Conservation (phyloP, 176 grass and related monocot species). For the Ensete glaucum region DNA sequence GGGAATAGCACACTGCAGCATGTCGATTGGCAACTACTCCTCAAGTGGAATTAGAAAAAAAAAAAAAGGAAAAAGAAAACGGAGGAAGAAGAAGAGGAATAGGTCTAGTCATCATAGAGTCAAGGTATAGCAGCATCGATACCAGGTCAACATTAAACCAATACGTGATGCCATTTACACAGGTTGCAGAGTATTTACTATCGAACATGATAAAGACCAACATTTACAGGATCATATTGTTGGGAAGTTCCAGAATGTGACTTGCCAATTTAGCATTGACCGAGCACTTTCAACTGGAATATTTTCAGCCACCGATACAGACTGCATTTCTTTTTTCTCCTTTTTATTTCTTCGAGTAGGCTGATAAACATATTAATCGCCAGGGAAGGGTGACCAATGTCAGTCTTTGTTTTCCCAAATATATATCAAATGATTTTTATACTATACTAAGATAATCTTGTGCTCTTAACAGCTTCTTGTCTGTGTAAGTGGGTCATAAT, state of each 20-base stretch:
- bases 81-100: not conserved
- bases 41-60: not conserved
- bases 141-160: not conserved
- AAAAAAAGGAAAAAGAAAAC: not conserved
- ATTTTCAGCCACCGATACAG: not conserved
- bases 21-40: not conserved
- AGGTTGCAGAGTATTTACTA: not conserved
- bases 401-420: not conserved
- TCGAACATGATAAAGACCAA: no score
- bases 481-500: slow-evolving; percentile 81
- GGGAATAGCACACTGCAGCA: not conserved
- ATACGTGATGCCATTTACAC: not conserved
- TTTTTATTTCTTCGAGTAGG: not conserved
- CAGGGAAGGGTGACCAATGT: not conserved
- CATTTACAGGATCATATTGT: not conserved
- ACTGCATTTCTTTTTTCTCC: not conserved
- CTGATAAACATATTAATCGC: not conserved
- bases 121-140: not conserved
- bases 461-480: slow-evolving; percentile 68
- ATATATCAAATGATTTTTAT: not conserved
- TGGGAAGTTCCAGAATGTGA: not conserved
- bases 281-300: not conserved
- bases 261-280: not conserved
- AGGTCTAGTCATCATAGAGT: no score
- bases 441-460: not conserved